Evolutionary conservation across 1,139 yeast species (phyloP).

Genomic region (Blastobotrys apis): DNA sequence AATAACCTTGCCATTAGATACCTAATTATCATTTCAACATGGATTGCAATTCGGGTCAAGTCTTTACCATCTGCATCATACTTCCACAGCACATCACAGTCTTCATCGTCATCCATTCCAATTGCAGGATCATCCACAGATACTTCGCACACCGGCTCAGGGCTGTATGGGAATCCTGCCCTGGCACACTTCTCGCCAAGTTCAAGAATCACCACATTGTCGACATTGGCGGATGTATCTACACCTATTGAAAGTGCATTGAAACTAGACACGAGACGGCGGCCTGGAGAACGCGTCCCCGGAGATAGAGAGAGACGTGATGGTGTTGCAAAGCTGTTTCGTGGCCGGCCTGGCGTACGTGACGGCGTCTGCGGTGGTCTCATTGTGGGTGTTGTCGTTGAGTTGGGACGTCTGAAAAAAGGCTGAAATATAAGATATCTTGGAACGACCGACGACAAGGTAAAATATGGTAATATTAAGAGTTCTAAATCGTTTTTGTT

Average conservation of each 20-base stretch:
- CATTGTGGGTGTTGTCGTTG: too few species aligned
- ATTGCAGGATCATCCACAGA: neutral
- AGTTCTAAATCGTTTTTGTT: too few species aligned
- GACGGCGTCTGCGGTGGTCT: too few species aligned
- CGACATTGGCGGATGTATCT: slow-evolving; percentile 7
- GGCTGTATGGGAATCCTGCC: slow-evolving; percentile 11
- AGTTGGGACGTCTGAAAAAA: too few species aligned
- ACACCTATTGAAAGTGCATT: slow-evolving; percentile 9
- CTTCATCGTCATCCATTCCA: neutral
- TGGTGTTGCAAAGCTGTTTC: too few species aligned
- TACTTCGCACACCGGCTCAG: slow-evolving; percentile 4
- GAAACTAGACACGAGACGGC: slow-evolving; percentile 8
- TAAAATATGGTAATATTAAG: too few species aligned
- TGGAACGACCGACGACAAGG: too few species aligned
- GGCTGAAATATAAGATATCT: too few species aligned
- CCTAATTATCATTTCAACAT: slow-evolving; percentile 3
- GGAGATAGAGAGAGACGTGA: slow-evolving; percentile 33
- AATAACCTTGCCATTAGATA: slow-evolving; percentile 6
- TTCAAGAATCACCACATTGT: slow-evolving; percentile 11
- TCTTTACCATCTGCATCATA: slow-evolving; percentile 1
- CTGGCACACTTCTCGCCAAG: neutral
- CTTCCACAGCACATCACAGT: slow-evolving; percentile 1
- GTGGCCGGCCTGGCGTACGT: too few species aligned
- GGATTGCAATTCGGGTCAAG: neutral
- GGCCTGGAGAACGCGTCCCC: slow-evolving; percentile 9